These are phyloP conservation scores for Chlorella variabilis DNA, from an alignment of 163 green algal genomes.

Conservation along the genomic window DNA sequence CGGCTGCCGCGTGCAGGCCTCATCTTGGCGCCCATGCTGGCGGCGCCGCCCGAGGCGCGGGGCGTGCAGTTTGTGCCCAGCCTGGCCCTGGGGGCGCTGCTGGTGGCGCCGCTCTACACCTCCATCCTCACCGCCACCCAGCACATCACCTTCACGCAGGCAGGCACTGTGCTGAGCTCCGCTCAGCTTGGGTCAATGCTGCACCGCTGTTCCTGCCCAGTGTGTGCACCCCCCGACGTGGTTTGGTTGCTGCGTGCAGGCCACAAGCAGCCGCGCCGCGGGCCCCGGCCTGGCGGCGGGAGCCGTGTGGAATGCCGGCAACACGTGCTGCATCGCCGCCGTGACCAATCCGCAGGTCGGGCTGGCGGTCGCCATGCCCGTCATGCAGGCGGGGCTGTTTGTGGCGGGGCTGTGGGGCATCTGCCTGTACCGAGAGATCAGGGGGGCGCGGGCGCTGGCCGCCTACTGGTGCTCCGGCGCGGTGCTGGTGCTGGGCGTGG, in stretches of 20 bases:
- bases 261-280: slow-evolving; percentile 20
- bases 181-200: no score
- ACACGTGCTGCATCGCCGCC: slow-evolving; percentile 52
- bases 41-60: slow-evolving; percentile 41
- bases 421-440: slow-evolving; percentile 61
- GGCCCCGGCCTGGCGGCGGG: slow-evolving; percentile 46
- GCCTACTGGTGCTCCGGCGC: slow-evolving; percentile 36
- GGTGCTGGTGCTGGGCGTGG: slow-evolving; percentile 39
- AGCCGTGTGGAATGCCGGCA: slow-evolving; percentile 52
- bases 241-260: neutral
- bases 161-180: no score
- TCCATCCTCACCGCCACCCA: slow-evolving; percentile 12
- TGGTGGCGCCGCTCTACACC: slow-evolving; percentile 46
- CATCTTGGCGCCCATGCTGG: slow-evolving; percentile 69
- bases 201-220: no score
- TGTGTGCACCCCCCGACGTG: no score
- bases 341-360: slow-evolving; percentile 42
- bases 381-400: slow-evolving; percentile 63
- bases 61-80: slow-evolving; percentile 60
- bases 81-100: slow-evolving; percentile 57
- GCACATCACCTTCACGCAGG: slow-evolving; percentile 9
- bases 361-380: slow-evolving; percentile 56
- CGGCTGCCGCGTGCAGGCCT: slow-evolving; percentile 43
- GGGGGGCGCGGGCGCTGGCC: slow-evolving; percentile 8
- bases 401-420: slow-evolving; percentile 74